Evolutionary conservation across 2,329 filamentous ascomycete species (phyloP).

Genomic region (Volutella citrinella): DNA sequence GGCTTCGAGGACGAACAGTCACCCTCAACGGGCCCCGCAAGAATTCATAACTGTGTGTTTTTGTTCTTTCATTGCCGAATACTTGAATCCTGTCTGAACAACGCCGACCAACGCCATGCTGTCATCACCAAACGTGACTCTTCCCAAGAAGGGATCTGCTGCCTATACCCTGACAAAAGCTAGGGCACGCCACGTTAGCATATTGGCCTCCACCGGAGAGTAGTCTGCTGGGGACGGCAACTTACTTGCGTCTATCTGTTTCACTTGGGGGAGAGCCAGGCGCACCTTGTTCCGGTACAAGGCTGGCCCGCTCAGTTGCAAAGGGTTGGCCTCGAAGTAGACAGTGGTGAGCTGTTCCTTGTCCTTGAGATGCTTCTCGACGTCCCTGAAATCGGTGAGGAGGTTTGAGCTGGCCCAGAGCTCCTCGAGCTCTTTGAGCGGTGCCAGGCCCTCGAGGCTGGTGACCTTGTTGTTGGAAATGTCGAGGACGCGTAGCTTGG

Average conservation of each 20-base stretch:
- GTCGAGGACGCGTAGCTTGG: conserved; percentile 74
- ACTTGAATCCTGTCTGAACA: too few species aligned
- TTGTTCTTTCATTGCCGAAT: too few species aligned
- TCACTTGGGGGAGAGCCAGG: conserved; percentile 80
- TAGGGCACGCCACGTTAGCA: too few species aligned
- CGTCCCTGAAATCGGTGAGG: conserved; percentile 74
- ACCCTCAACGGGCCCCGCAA: too few species aligned
- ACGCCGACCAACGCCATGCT: conserved; percentile 22
- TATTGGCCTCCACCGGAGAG: too few species aligned
- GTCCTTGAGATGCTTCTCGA: conserved; percentile 73
- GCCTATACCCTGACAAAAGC: conserved; percentile 32
- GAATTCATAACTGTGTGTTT: too few species aligned
- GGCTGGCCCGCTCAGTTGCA: conserved; percentile 76
- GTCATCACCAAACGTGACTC: background rate
- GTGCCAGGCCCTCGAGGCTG: conserved; percentile 68
- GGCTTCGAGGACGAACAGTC: too few species aligned
- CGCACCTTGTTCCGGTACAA: conserved; percentile 93
- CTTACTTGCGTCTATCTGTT: conserved; percentile 97
- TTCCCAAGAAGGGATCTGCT: too few species aligned
- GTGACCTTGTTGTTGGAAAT: conserved; percentile 84
- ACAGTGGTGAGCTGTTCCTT: conserved; percentile 83
- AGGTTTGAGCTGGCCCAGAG: conserved; percentile 93
- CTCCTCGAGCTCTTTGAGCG: conserved; percentile 74
- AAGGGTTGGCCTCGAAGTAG: conserved; percentile 92
- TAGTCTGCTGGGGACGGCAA: too few species aligned